Conservation (phyloP, 805 yeast species). For the Kurtzmaniella cleridarum region DNA sequence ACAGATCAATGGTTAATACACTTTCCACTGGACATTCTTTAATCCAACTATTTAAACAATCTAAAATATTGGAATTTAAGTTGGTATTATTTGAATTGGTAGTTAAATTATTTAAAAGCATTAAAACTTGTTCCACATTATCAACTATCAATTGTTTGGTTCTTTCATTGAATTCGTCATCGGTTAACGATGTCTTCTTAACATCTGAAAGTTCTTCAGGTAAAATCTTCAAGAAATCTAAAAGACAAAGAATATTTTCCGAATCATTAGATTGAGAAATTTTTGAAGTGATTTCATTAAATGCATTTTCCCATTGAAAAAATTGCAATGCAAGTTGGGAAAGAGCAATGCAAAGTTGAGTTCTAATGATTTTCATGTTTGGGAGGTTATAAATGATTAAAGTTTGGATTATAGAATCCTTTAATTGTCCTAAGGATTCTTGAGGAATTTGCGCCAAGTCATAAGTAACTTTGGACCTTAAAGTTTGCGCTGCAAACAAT, state of each 20-base stretch:
- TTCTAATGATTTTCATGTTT: conserved; percentile 54
- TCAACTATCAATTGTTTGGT: conserved; percentile 56
- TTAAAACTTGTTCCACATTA: conserved; percentile 65
- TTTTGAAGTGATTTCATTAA: conserved; percentile 56
- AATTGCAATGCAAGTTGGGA: conserved; percentile 80
- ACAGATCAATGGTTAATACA: conserved; percentile 56
- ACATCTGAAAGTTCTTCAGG: conserved; percentile 88
- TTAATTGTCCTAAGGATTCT: conserved; percentile 53
- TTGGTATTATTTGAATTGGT: conserved; percentile 13
- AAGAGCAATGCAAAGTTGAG: conserved; percentile 77
- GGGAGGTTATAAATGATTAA: conserved; percentile 39
- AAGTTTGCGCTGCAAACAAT: conserved; percentile 87
- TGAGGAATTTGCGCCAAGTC: conserved; percentile 73
- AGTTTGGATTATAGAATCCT: conserved; percentile 59
- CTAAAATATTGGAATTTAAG: conserved; percentile 46
- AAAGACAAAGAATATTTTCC: conserved; percentile 40
- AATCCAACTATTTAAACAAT: conserved; percentile 87
- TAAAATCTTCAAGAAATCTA: conserved; percentile 78
- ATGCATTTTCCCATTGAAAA: conserved; percentile 64
- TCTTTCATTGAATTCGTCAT: conserved; percentile 69
- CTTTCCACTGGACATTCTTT: conserved; percentile 73
- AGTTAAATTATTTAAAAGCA: conserved; percentile 50
- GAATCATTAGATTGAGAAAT: conserved; percentile 30
- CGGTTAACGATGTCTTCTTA: conserved; percentile 71
- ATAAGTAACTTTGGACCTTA: conserved; percentile 77